These are phyloP conservation scores for Collybia mongolica DNA, from an alignment of 768 basidiomycete genomes.

Conservation along the genomic window DNA sequence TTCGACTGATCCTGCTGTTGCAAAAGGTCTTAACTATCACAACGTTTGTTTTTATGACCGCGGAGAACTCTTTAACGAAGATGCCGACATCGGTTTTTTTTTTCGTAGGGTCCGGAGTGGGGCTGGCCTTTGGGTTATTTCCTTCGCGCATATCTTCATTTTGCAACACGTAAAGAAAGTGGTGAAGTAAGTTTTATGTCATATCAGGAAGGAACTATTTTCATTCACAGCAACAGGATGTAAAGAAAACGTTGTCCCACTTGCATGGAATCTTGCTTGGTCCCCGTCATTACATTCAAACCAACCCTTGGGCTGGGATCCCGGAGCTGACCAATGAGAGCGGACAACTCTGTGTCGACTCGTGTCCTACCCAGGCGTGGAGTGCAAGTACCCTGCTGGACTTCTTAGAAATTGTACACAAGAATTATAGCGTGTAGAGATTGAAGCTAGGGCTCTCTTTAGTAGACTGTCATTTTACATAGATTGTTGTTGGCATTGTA, in stretches of 20 bases:
- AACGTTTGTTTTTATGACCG: slow-evolving; percentile 47
- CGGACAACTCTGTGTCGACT: slow-evolving; percentile 81
- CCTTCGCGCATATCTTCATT: slow-evolving; percentile 88
- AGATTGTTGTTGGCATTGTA: no score
- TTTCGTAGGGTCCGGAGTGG: slow-evolving; percentile 87
- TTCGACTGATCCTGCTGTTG: slow-evolving; percentile 74
- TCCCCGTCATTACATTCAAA: slow-evolving; percentile 70
- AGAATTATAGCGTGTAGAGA: slow-evolving; percentile 11
- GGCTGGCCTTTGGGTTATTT: slow-evolving; percentile 96
- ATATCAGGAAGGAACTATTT: not conserved
- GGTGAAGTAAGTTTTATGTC: slow-evolving; percentile 52
- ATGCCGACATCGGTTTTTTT: slow-evolving; percentile 18
- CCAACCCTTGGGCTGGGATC: slow-evolving; percentile 89
- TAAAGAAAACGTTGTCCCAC: slow-evolving; percentile 71
- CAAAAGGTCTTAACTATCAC: slow-evolving; percentile 96
- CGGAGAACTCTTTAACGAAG: not conserved
- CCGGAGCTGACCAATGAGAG: slow-evolving; percentile 91
- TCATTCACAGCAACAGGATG: slow-evolving; percentile 45
- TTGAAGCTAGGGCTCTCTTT: not conserved
- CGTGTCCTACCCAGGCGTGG: slow-evolving; percentile 96
- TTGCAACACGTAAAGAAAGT: slow-evolving; percentile 68
- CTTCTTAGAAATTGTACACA: slow-evolving; percentile 77
- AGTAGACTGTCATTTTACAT: no score
- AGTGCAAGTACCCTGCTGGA: slow-evolving; percentile 90
- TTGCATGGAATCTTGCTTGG: slow-evolving; percentile 72